These are phyloP conservation scores for Trichoderma endophyticum DNA, from an alignment of 2,329 filamentous ascomycete species.

Conservation along the genomic window DNA sequence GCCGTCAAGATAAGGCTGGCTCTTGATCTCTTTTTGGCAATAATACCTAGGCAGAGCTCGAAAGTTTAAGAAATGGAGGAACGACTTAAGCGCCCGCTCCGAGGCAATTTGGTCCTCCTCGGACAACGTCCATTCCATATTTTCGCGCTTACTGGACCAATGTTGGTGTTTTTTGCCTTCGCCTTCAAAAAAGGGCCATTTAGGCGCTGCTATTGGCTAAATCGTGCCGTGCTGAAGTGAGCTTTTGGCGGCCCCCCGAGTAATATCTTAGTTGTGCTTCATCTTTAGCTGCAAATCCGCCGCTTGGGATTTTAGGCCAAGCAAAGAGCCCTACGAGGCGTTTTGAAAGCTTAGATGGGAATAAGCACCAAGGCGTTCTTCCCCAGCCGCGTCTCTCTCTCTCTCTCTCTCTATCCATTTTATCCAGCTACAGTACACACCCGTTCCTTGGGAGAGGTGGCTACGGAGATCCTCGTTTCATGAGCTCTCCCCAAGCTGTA, in stretches of 20 bases:
- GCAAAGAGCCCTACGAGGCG: not conserved
- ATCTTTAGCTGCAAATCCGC: not conserved
- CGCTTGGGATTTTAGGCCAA: not conserved
- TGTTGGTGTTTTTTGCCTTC: not conserved
- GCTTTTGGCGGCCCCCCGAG: not conserved
- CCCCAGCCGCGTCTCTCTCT: not conserved
- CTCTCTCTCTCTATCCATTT: not conserved
- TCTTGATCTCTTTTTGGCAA: not conserved
- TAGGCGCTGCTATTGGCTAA: not conserved
- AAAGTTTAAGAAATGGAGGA: not conserved
- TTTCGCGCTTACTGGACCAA: slow-evolving; percentile 10
- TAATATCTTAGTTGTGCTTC: slow-evolving; percentile 8
- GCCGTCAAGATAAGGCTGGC: not conserved
- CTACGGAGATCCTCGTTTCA: not conserved
- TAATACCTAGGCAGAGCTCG: not conserved
- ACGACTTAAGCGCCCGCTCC: not conserved
- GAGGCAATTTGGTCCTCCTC: not conserved
- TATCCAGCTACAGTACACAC: not conserved
- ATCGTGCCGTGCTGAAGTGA: not conserved
- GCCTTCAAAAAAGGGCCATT: not conserved
- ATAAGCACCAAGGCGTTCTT: not conserved
- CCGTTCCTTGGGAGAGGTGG: not conserved
- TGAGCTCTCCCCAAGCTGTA: not conserved
- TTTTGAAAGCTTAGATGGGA: not conserved
- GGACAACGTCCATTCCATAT: not conserved